Percentiles rank a stretch among this genome's conserved stretches.
phyloP scores from a whole-genome alignment of 2,329 filamentous ascomycete genomes.

The Hymenoscyphus fraxineus region DNA sequence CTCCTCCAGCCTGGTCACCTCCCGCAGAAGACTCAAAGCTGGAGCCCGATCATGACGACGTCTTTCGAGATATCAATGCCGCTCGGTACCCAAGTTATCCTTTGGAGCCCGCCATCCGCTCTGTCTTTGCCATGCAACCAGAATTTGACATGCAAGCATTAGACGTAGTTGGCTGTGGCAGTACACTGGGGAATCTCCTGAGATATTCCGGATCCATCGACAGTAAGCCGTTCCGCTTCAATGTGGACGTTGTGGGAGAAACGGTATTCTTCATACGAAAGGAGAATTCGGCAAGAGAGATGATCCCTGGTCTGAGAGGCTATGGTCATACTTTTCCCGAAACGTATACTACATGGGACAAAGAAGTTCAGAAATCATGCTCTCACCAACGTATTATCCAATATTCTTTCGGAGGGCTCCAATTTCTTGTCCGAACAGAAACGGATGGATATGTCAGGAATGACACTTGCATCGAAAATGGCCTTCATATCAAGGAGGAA shows the following conservation, averaged over 20 bases:
- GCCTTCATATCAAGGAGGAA: too few relatives aligned
- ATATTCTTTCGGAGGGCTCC: conserved; percentile 52
- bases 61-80: conserved; percentile 41
- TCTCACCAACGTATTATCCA: conserved; percentile 58
- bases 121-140: conserved; percentile 38
- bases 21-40: background rate
- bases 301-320: conserved; percentile 50
- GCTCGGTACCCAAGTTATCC: conserved; percentile 38
- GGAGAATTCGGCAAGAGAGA: conserved; percentile 55
- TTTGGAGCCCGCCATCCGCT: conserved; percentile 39
- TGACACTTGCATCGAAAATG: background rate
- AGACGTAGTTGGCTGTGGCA: conserved; percentile 57
- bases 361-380: conserved; percentile 47
- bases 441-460: conserved; percentile 48
- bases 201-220: conserved; percentile 47
- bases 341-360: conserved; percentile 59
- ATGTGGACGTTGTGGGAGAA: conserved; percentile 50
- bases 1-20: conserved; percentile 3
- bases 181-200: conserved; percentile 57
- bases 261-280: conserved; percentile 60
- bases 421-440: conserved; percentile 51
- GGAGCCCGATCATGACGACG: background rate
- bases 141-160: conserved; percentile 36
- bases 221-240: conserved; percentile 50
- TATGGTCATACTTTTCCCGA: conserved; percentile 65